phyloP scores from a whole-genome alignment of 768 basidiomycete species.

The Kockovaella imperatae region DNA sequence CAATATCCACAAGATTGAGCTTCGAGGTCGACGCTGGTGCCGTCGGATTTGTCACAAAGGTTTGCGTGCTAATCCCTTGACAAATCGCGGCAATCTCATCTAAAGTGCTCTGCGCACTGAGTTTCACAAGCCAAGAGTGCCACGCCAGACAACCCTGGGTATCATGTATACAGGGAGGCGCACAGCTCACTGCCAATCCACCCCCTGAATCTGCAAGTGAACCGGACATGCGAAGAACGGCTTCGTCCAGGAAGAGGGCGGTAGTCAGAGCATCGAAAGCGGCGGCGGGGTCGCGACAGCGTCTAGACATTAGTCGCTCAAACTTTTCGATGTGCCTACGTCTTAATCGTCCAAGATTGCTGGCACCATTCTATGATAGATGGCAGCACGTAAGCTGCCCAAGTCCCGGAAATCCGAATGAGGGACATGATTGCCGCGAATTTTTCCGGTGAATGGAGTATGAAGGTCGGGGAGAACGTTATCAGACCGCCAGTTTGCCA shows the following conservation, averaged over 20 bases:
- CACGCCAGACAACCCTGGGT: slow-evolving; percentile 12
- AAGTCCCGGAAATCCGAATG: slow-evolving; percentile 8
- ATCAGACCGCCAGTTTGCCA: slow-evolving; percentile 25
- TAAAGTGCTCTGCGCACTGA: slow-evolving; percentile 6
- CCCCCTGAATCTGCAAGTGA: slow-evolving; percentile 16
- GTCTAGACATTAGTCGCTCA: slow-evolving; percentile 3
- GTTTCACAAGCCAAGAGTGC: slow-evolving; percentile 13
- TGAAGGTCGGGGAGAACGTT: slow-evolving; percentile 29
- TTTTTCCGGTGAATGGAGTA: slow-evolving; percentile 18
- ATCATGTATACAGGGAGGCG: slow-evolving; percentile 17
- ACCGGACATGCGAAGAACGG: slow-evolving; percentile 15
- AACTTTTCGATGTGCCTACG: not conserved
- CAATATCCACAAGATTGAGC: slow-evolving; percentile 14
- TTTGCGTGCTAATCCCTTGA: slow-evolving; percentile 1
- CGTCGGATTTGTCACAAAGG: not conserved
- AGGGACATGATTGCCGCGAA: slow-evolving; percentile 17
- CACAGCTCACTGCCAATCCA: slow-evolving; percentile 18
- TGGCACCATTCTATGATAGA: slow-evolving; percentile 16
- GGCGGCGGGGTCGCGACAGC: slow-evolving; percentile 21
- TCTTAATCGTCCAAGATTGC: slow-evolving; percentile 16
- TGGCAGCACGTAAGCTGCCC: slow-evolving; percentile 28
- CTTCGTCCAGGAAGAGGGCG: slow-evolving; percentile 16
- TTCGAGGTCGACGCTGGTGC: not conserved
- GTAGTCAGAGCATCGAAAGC: slow-evolving; percentile 15
- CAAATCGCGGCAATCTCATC: slow-evolving; percentile 6